phyloP scores from a whole-genome alignment of 1,284 basidiomycete genomes.

The Puccinia polysora region DNA sequence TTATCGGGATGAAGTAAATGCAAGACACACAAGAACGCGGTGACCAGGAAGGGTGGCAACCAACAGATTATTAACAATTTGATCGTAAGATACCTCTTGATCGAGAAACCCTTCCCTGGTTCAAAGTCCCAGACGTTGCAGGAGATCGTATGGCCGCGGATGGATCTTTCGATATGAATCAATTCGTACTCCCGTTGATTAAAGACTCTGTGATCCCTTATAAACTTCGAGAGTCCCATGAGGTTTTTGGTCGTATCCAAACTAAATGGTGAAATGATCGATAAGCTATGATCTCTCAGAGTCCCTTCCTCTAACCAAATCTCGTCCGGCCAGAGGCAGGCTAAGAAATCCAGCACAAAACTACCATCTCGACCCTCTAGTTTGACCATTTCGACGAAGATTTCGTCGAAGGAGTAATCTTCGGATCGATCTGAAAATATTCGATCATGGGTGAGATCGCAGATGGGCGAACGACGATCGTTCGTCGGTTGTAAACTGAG shows the following conservation, averaged over 20 bases:
- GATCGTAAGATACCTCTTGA: not conserved
- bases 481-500: too few species aligned
- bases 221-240: not conserved
- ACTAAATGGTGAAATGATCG: constrained; percentile 8
- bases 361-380: constrained; percentile 10
- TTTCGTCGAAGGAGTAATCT: not conserved
- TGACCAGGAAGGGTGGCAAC: constrained; percentile 12
- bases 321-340: constrained; percentile 3
- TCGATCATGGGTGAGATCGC: too few species aligned
- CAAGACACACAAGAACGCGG: not conserved
- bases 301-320: not conserved
- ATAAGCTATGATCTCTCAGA: not conserved
- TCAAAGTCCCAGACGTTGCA: constrained; percentile 10
- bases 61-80: constrained; percentile 7
- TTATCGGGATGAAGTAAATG: constrained; percentile 5
- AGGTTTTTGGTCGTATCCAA: not conserved
- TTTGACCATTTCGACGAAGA: not conserved
- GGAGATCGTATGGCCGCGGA: not conserved
- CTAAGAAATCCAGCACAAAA: constrained; percentile 7
- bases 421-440: too few species aligned
- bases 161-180: not conserved
- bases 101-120: not conserved
- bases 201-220: not conserved
- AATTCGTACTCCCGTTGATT: constrained; percentile 1
- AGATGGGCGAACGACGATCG: too few species aligned